A percentile compares a stretch with the other conserved stretches of the same genome.
Evolutionary conservation across 1,139 yeast species (phyloP).

Genomic region (Pichia sp.): DNA sequence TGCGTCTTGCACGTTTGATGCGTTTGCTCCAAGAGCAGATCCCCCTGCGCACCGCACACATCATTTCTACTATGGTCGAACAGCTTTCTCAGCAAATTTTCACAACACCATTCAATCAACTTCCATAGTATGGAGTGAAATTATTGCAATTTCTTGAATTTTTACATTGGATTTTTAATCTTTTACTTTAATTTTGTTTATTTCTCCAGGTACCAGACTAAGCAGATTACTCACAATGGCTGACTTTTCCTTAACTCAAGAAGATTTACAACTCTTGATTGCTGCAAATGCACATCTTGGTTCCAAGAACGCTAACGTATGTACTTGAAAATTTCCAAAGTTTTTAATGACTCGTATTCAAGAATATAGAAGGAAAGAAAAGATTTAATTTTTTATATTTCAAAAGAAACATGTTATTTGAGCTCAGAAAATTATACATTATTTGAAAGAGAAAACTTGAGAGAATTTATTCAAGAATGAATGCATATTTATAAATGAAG

Average conservation of each 20-base stretch:
- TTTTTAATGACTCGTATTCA: not conserved
- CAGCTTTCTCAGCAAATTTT: not conserved
- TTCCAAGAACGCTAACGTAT: constrained; percentile 98
- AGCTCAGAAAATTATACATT: too few relatives aligned
- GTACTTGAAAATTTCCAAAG: constrained; percentile 28
- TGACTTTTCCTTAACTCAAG: constrained; percentile 58
- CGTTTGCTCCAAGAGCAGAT: not conserved
- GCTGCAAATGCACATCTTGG: constrained; percentile 99
- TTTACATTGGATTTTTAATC: not conserved
- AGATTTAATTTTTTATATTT: not conserved
- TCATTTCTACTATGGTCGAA: not conserved
- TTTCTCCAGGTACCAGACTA: constrained; percentile 9
- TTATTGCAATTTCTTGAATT: not conserved
- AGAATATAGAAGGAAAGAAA: too few relatives aligned
- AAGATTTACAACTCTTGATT: constrained; percentile 98
- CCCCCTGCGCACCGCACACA: not conserved
- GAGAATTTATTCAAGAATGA: too few relatives aligned
- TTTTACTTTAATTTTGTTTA: not conserved
- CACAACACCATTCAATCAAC: not conserved
- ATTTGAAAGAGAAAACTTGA: too few relatives aligned
- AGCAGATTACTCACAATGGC: constrained; percentile 25
- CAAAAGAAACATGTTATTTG: not conserved
- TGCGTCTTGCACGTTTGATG: not conserved
- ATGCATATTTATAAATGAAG: too few relatives aligned
- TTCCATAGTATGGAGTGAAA: not conserved